Conservation (phyloP, 1,284 basidiomycete species). For the Marasmius sp. region DNA sequence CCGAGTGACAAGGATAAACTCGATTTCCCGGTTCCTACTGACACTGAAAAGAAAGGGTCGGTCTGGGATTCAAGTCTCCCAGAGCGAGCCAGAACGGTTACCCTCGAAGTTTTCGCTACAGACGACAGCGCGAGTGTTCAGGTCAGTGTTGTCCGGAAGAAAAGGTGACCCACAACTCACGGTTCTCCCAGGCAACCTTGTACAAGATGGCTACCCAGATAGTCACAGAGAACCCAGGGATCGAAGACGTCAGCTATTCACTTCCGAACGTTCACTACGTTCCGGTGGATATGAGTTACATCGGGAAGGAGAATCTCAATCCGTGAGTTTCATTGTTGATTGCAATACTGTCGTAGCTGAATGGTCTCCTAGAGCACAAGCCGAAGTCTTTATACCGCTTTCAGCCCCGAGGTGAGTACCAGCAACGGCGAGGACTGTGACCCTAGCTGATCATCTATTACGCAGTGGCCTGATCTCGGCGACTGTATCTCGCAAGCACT, state of each 20-base stretch:
- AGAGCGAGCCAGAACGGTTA: constrained; percentile 59
- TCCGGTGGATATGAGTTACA: constrained; percentile 71
- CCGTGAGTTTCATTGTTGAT: constrained; percentile 6
- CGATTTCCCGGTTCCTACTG: constrained; percentile 47
- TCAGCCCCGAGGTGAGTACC: constrained; percentile 67
- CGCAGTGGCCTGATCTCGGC: neutral
- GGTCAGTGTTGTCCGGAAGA: constrained; percentile 36
- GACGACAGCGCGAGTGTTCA: constrained; percentile 93
- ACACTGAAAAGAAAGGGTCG: constrained; percentile 39
- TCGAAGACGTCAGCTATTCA: constrained; percentile 69
- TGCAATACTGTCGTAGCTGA: neutral
- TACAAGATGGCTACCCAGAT: constrained; percentile 87
- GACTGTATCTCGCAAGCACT: neutral
- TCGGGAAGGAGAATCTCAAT: constrained; percentile 34
- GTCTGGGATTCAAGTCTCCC: constrained; percentile 67
- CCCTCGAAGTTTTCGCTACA: constrained; percentile 81
- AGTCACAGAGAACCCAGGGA: constrained; percentile 61
- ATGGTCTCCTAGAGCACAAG: constrained; percentile 48
- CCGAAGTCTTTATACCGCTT: constrained; percentile 81
- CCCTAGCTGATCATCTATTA: neutral
- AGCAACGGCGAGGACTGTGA: neutral
- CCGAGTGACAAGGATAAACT: constrained; percentile 50
- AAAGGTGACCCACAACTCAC: neutral
- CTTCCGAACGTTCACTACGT: constrained; percentile 96
- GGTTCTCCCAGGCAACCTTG: constrained; percentile 70